A percentile compares a stretch with the other conserved stretches of the same genome.
Conservation (phyloP, 306 rosid genomes). For the Astragalus membranaceus region DNA sequence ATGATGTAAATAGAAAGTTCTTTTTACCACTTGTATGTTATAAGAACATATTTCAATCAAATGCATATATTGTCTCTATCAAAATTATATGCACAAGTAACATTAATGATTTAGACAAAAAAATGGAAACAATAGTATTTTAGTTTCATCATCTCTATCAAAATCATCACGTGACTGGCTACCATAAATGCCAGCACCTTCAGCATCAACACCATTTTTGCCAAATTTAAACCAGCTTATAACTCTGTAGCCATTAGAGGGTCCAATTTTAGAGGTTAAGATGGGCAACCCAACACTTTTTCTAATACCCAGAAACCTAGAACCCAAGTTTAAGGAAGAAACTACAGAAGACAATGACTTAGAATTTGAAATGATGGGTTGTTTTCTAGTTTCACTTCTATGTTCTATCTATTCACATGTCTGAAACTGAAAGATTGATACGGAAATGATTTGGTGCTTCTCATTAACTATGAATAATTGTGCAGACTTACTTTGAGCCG, state of each 20-base stretch:
- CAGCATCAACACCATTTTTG: slow-evolving; percentile 79
- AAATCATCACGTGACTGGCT: slow-evolving; percentile 87
- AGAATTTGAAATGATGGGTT: slow-evolving; percentile 32
- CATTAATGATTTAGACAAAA: too few relatives aligned
- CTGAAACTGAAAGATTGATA: background rate
- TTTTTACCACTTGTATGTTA: too few relatives aligned
- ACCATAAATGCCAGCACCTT: slow-evolving; percentile 97
- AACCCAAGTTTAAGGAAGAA: slow-evolving; percentile 29
- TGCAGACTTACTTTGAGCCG: background rate
- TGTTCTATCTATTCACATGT: slow-evolving; percentile 40
- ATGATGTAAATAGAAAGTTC: too few relatives aligned
- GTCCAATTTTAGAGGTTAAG: slow-evolving; percentile 46
- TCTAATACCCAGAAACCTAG: slow-evolving; percentile 47
- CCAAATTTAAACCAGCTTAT: slow-evolving; percentile 90
- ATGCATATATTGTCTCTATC: too few relatives aligned
- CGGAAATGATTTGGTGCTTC: background rate
- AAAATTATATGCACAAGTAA: background rate
- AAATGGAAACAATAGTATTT: too few relatives aligned
- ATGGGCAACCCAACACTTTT: slow-evolving; percentile 32
- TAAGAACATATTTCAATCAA: too few relatives aligned
- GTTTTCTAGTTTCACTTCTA: background rate
- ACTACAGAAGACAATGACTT: slow-evolving; percentile 24
- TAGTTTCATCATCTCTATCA: slow-evolving; percentile 67
- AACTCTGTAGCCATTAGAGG: slow-evolving; percentile 72
- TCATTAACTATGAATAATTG: background rate